A percentile compares a stretch with the other conserved stretches of the same genome.
phyloP scores from a whole-genome alignment of 352 stramenopile genomes.

The Globisporangium uncinulatum region DNA sequence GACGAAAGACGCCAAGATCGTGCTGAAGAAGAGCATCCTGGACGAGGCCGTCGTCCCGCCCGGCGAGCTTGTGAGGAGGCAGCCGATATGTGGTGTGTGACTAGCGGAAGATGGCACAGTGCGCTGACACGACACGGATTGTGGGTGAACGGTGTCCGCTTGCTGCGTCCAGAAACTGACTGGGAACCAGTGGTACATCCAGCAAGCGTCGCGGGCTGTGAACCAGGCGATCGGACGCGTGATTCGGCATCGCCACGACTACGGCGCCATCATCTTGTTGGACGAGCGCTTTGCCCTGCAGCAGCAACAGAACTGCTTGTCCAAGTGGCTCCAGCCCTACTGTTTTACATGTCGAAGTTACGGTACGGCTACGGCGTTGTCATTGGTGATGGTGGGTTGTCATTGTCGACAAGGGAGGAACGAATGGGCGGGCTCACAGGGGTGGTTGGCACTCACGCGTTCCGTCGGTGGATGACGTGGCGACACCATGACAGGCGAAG shows the following conservation, averaged over 20 bases:
- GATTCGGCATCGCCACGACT: constrained; percentile 98
- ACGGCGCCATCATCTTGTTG: constrained; percentile 95
- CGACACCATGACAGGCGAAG: constrained; percentile 38
- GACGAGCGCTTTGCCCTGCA: constrained; percentile 95
- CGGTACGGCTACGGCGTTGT: constrained; percentile 25
- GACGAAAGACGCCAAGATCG: constrained; percentile 96
- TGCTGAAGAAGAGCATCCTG: constrained; percentile 96
- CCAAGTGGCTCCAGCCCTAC: constrained; percentile 93
- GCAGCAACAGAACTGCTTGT: constrained; percentile 90
- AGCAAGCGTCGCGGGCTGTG: constrained; percentile 96
- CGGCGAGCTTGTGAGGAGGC: constrained; percentile 44
- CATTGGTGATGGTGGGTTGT: not conserved
- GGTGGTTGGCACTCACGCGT: not conserved
- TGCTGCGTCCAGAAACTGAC: constrained; percentile 62
- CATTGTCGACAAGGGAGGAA: not conserved
- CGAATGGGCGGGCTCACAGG: not conserved
- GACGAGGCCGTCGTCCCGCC: constrained; percentile 68
- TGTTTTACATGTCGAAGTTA: constrained; percentile 61
- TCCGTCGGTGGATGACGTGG: not conserved
- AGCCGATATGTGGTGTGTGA: not conserved
- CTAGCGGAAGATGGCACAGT: not conserved
- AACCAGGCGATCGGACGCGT: constrained; percentile 99
- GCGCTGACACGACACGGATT: not conserved
- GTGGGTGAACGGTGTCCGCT: constrained; percentile 1
- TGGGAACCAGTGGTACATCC: constrained; percentile 98